Evolutionary conservation across 2,329 filamentous ascomycete genomes (phyloP), one percentile per base, ranked within the genome.

Genomic region (Trichocomaceae sp.): DNA sequence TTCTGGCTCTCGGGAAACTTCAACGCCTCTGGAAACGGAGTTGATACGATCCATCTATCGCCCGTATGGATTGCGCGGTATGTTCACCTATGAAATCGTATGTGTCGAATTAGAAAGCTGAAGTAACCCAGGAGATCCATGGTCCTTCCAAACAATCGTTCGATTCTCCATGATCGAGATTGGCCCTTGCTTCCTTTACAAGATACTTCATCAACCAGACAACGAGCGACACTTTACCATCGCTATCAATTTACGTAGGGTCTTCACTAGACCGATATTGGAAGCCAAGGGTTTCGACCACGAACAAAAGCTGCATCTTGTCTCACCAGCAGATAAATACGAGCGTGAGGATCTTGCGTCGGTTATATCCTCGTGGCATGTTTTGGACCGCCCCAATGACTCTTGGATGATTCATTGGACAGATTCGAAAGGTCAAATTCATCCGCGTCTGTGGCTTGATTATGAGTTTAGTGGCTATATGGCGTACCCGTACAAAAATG

Each of bases 131-230:
- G 17, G 33, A 23, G 49, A 59, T 17, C 46, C 55, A 37, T 53
- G 37, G 41, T 50, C 45, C 13, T 33, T 58, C 31, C 13, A 13
- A 33, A 23, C 1, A 52, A 13, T n/a, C 23, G 9, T 55, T 8
- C 47, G 41, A 13, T 29, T 55, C 39, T 19, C 15, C 7, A 41
- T 60, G n/a, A 50, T 55, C 7, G 35, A 45, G 5, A 50, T 59
- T 12, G 62, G 58, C 5, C 61, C 62, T 15, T 52, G 46, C 12
- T 60, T 62, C 29, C 50, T 62, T 1, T 58, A 51, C 22, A 57
- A 56, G 13, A 26, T 61, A 13, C 48, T 62, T 3, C 55, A 48
- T 22, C 17, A 58, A 0, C 19, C 52, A 4, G 50, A 52, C 8
- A 17, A 48, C 1, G 60, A 41, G 5, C 61, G 60, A 4, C 47